phyloP scores from a whole-genome alignment of 1,284 basidiomycete species.

The Puccinia horiana region DNA sequence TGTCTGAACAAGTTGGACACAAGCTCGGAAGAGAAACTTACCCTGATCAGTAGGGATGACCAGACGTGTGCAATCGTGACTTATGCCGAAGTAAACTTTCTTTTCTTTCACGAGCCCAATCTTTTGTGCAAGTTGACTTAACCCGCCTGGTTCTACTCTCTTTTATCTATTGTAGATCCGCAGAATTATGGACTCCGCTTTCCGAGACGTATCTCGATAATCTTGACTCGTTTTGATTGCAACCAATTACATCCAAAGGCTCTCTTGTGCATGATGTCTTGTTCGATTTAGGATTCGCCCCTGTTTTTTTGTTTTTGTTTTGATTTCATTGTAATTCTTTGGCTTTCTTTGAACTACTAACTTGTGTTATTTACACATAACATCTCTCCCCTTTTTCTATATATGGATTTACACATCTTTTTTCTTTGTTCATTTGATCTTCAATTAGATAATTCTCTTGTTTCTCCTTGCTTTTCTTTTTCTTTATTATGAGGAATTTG shows the following conservation, averaged over 20 bases:
- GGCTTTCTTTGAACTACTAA: neutral
- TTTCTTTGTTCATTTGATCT: neutral
- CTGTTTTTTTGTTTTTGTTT: neutral
- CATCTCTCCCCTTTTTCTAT: neutral
- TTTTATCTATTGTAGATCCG: constrained; percentile 24
- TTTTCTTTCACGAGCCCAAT: neutral
- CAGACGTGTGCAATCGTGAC: constrained; percentile 94
- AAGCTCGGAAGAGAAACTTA: constrained; percentile 86
- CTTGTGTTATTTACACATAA: neutral
- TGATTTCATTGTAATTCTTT: neutral
- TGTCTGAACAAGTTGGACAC: constrained; percentile 71
- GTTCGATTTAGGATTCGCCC: neutral
- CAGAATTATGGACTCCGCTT: constrained; percentile 45
- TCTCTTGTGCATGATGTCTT: neutral
- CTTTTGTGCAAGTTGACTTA: neutral
- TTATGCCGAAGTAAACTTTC: constrained; percentile 70
- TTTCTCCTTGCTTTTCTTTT: neutral
- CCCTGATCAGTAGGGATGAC: constrained; percentile 90
- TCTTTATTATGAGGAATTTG: neutral
- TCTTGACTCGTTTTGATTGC: neutral
- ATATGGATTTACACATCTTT: constrained; percentile 9
- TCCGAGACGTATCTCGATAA: constrained; percentile 39
- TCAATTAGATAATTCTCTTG: no score
- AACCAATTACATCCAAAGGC: neutral
- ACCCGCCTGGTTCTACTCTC: neutral